These are phyloP conservation scores for Linnemannia exigua DNA, from an alignment of 192 early-diverging fungal genomes.

Conservation along the genomic window DNA sequence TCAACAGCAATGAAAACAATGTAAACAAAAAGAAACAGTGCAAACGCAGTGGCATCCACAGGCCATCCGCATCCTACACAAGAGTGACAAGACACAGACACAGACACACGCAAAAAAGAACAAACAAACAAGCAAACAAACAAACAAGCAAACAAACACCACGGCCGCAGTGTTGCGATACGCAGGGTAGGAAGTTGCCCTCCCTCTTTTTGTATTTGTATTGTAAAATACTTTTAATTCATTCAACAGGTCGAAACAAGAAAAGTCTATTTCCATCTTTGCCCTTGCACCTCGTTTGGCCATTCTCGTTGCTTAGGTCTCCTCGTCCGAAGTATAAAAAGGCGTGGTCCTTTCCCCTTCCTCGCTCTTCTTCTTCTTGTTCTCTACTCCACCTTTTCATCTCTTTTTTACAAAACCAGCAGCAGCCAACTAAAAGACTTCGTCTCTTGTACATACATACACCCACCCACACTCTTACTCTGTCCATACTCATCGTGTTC, in stretches of 20 bases:
- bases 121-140: not conserved
- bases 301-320: not conserved
- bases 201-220: not conserved
- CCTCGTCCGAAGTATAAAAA: not conserved
- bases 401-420: not conserved
- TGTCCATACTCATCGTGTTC: not conserved
- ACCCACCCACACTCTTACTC: not conserved
- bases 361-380: not conserved
- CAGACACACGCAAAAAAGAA: not conserved
- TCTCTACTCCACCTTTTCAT: constrained; percentile 3
- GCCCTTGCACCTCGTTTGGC: not conserved
- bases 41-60: no score
- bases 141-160: not conserved
- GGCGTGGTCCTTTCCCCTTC: not conserved
- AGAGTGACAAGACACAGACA: no score
- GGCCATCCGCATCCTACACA: no score
- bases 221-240: not conserved
- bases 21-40: not conserved
- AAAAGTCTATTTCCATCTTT: not conserved
- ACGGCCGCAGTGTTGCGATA: no score
- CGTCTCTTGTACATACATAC: constrained; percentile 9
- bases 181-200: no score
- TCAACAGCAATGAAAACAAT: not conserved
- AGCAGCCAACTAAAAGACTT: not conserved
- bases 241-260: not conserved